A percentile compares a stretch with the other conserved stretches of the same genome.
phyloP scores from a whole-genome alignment of 2,329 filamentous ascomycete genomes.

The Alternaria ventricosa region DNA sequence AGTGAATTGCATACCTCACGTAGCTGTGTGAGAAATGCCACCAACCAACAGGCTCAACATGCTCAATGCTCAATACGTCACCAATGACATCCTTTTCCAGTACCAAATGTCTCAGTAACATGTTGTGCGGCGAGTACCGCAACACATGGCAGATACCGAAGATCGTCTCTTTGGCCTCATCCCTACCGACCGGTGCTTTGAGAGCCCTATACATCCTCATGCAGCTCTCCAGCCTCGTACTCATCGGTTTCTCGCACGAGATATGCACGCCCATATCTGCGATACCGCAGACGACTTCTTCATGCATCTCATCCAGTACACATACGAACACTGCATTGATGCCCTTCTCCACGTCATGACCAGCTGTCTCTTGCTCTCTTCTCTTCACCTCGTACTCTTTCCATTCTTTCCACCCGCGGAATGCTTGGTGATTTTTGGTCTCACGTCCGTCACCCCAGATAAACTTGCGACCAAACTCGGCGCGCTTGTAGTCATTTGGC shows the following conservation, averaged over 20 bases:
- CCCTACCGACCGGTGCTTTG: conserved; percentile 10
- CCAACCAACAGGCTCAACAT: conserved; percentile 94
- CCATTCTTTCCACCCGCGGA: conserved; percentile 77
- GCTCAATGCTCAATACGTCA: conserved; percentile 83
- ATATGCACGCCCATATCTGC: conserved; percentile 76
- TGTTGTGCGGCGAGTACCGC: conserved; percentile 91
- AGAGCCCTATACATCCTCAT: conserved; percentile 73
- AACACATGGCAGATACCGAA: conserved; percentile 95
- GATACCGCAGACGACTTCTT: conserved; percentile 77
- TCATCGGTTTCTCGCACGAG: conserved; percentile 94
- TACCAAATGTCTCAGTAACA: conserved; percentile 78
- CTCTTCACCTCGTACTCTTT: conserved; percentile 72
- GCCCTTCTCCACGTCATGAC: conserved; percentile 36
- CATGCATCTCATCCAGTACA: conserved; percentile 88
- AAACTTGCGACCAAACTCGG: conserved; percentile 71
- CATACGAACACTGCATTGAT: conserved; percentile 70
- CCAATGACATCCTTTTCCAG: conserved; percentile 79
- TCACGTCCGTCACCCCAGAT: conserved; percentile 67
- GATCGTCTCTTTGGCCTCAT: conserved; percentile 51
- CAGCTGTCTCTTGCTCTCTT: conserved; percentile 54
- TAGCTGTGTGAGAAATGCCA: conserved; percentile 92
- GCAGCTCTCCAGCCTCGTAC: conserved; percentile 79
- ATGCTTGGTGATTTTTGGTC: conserved; percentile 69
- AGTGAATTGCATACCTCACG: too few relatives aligned
- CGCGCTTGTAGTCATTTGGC: conserved; percentile 77